A percentile compares a stretch with the other conserved stretches of the same genome.
These are phyloP conservation scores for Leishmania tropica DNA, from an alignment of 208 protist species.

Conservation along the genomic window DNA sequence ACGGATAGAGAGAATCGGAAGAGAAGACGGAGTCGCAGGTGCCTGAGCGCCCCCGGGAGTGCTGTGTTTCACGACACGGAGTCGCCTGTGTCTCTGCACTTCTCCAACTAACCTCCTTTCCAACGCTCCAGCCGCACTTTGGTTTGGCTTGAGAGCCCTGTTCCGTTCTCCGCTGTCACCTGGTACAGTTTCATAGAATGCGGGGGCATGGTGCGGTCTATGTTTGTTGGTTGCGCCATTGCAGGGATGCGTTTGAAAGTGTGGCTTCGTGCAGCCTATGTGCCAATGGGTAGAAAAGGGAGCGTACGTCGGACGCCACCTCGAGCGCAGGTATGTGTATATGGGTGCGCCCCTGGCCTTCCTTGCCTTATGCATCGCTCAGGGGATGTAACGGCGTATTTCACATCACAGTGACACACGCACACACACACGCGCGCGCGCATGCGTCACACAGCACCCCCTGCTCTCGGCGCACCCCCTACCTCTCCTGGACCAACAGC, in stretches of 20 bases:
- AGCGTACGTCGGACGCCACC: neutral
- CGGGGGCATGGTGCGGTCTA: neutral
- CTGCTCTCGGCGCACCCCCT: neutral
- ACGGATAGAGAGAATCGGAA: neutral
- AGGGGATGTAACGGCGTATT: slow-evolving; percentile 11
- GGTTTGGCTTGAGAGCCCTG: neutral
- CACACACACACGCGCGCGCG: neutral
- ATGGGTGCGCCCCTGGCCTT: neutral
- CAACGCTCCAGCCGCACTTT: neutral
- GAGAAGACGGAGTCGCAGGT: neutral
- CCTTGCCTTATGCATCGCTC: neutral
- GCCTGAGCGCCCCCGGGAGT: neutral
- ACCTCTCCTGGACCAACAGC: neutral
- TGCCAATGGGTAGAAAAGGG: neutral
- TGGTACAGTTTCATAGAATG: neutral
- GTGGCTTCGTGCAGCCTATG: neutral
- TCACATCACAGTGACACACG: neutral
- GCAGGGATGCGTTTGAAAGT: neutral
- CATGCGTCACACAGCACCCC: neutral
- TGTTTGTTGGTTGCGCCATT: neutral
- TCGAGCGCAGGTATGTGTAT: neutral
- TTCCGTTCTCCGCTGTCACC: neutral
- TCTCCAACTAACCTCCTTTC: neutral
- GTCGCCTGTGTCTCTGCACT: neutral
- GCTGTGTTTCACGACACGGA: neutral